These are phyloP conservation scores for Cyclotella atomus DNA, from an alignment of 108 stramenopile genomes.

Conservation along the genomic window DNA sequence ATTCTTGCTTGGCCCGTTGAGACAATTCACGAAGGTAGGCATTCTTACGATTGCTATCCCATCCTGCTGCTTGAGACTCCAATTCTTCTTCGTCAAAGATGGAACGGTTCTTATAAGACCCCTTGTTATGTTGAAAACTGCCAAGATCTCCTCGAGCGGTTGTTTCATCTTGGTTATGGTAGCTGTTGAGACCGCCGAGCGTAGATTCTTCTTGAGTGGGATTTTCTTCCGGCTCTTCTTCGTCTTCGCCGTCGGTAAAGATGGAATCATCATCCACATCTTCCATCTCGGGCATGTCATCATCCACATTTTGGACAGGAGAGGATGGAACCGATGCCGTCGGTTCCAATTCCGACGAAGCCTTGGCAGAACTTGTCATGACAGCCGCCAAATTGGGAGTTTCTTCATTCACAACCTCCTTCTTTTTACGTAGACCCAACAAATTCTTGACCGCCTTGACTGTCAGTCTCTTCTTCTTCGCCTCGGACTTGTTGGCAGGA, in stretches of 20 bases:
- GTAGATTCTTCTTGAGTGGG: not conserved
- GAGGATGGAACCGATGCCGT: too few relatives aligned
- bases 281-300: slow-evolving; percentile 1
- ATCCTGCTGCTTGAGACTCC: slow-evolving; percentile 37
- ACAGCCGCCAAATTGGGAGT: not conserved
- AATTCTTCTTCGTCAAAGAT: slow-evolving; percentile 39
- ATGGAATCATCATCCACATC: not conserved
- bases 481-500: not conserved
- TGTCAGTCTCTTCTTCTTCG: slow-evolving; percentile 11
- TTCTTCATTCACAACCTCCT: not conserved
- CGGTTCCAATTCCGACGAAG: not conserved
- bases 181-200: slow-evolving; percentile 1
- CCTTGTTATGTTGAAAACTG: not conserved
- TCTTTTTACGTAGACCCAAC: slow-evolving; percentile 10
- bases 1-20: slow-evolving; percentile 61
- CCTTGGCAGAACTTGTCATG: not conserved
- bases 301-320: too few relatives aligned
- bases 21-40: slow-evolving; percentile 58
- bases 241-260: not conserved
- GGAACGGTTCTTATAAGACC: not conserved
- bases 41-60: slow-evolving; percentile 47
- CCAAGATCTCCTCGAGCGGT: not conserved
- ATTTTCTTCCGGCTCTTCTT: not conserved
- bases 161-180: not conserved
- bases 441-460: slow-evolving; percentile 20